Base-by-base conservation (phyloP, 345 rosid species). In the Aquilaria malaccensis region DNA sequence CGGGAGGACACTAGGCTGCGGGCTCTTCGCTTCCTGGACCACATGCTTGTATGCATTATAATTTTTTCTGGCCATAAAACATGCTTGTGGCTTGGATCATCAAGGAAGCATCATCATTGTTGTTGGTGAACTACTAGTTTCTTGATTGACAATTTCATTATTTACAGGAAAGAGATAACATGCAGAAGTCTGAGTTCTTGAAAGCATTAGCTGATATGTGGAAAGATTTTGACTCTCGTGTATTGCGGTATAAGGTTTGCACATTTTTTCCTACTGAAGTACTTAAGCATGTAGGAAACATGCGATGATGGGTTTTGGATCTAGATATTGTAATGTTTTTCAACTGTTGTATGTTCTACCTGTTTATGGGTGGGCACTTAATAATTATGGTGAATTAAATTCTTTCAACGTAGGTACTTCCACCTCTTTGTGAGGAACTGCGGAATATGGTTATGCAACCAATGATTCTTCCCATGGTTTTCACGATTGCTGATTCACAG, bases 21-120 rank as follows among this genome's bases (percentile, higher is more conserved):
- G 58, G 99, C 97, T 66, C 96, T 94, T 68, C 99, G 97, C 55
- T 94, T 94, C 81, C 99, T 94, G 67, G 99, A 94, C 75, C 97
- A 94, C 74, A 72, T 94, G 88, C 90, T 94, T 80, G 99, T 94
- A 94, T 60, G 95, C 70, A 29, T 67, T 67, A 70, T 51, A 57
- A 22, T 64, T 72, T 57, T 72, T 43, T 58, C 45, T 60, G 69
- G 56, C 33, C 2, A 33, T 41, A 30, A 54, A 50, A 43, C 47
- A 48, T 66, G 56, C 48, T 47, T 74, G 29, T 55, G 45, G 63
- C 52, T 61, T 11, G 14, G 48, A n/a, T 56, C 46, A 43, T 62
- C 47, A 69, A 11, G 50, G 43, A 62, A 55, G 14, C 46, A 51
- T 49, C 30, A 29, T 48, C 55, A 46, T 71, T 59, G 70, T 30